phyloP scores from a whole-genome alignment of 768 basidiomycete genomes.

The Kwoniella newhampshirensis region DNA sequence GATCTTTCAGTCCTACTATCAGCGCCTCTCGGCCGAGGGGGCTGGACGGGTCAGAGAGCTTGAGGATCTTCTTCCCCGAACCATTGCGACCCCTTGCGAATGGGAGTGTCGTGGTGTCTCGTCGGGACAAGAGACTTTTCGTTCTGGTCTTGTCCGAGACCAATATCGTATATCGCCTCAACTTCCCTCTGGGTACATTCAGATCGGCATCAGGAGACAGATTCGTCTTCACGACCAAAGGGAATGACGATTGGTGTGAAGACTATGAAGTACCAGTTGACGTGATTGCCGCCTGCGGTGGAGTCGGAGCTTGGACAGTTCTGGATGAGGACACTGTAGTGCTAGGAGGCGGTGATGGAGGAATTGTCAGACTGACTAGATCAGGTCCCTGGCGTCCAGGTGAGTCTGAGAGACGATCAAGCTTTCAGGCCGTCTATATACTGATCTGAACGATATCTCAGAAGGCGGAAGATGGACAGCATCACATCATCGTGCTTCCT shows the following conservation, averaged over 20 bases:
- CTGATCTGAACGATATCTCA: background rate
- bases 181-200: conserved; percentile 26
- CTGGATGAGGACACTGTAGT: conserved; percentile 37
- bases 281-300: conserved; percentile 23
- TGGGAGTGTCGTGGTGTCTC: conserved; percentile 25
- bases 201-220: conserved; percentile 16
- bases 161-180: conserved; percentile 36
- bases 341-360: conserved; percentile 39
- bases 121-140: conserved; percentile 25
- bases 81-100: conserved; percentile 26
- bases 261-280: conserved; percentile 39
- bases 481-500: conserved; percentile 33
- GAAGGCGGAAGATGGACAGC: conserved; percentile 32
- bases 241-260: conserved; percentile 40
- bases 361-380: conserved; percentile 30
- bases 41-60: conserved; percentile 21
- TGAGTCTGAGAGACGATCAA: too few species aligned
- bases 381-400: conserved; percentile 21
- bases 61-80: conserved; percentile 46
- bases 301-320: conserved; percentile 30
- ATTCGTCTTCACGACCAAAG: conserved; percentile 23
- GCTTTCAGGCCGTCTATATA: too few species aligned
- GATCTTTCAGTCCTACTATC: conserved; percentile 21
- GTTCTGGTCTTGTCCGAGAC: conserved; percentile 34
- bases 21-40: conserved; percentile 7